Evolutionary conservation across 1,284 basidiomycete genomes (phyloP), one percentile per base, ranked within the genome.

Genomic region (Sporisorium reilianum): DNA sequence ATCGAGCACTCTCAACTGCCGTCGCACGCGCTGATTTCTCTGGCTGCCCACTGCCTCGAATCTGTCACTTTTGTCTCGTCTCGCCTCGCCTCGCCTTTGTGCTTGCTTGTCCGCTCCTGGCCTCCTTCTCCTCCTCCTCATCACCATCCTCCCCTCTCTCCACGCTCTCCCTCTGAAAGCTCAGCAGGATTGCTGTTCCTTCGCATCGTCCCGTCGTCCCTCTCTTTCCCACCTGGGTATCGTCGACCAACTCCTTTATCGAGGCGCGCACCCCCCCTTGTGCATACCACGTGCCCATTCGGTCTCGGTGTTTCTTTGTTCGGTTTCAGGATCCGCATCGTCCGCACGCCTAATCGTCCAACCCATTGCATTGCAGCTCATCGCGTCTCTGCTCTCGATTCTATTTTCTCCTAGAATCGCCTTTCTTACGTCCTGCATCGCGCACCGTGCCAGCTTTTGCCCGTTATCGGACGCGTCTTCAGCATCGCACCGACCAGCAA

Each of bases 61-160:
- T 50, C 41, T 63, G 30, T 63, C 54, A 58, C 56, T 51, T 51
- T 58, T 34, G 16, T n/a, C n/a, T n/a, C n/a, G n/a, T n/a, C n/a
- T n/a, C n/a, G n/a, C n/a, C n/a, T n/a, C n/a, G 25, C 18, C 8
- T 5, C 8, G 30, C 7, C 28, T 6, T 28, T 28, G n/a, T 26
- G 2, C 26, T 48, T 9, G 14, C 8, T n/a, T 14, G 5, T n/a
- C n/a, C 25, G 11, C 25, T 25, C 38, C 26, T 42, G 18, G 18
- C 44, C 44, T 40, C 55, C 16, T 22, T 25, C 18, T 46, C 34
- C 5, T 25, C 26, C 5, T 41, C 34, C 2, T 16, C 32, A 23
- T 48, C 23, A 30, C 22, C 34, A 14, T n/a, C 30, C 34, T 16
- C 2, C 28, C 41, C 14, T 28, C 14, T 16, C 28, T 5, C 28